A percentile compares a stretch with the other conserved stretches of the same genome.
phyloP scores from a whole-genome alignment of 2,329 filamentous ascomycete genomes.

The Epichloe gansuensis region DNA sequence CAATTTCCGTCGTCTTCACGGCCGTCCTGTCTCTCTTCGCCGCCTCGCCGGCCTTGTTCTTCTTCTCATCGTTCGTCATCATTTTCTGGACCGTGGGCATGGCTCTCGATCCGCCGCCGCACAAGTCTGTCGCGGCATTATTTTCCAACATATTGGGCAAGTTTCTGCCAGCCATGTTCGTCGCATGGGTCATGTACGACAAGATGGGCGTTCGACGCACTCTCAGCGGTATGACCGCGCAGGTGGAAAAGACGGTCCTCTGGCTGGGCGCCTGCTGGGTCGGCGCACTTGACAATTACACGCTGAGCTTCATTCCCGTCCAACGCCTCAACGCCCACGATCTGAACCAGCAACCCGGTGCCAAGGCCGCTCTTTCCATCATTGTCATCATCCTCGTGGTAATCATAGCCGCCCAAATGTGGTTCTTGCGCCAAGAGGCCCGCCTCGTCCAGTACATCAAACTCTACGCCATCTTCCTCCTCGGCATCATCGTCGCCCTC shows the following conservation, averaged over 20 bases:
- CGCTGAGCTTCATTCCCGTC: constrained; percentile 87
- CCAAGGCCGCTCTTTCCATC: constrained; percentile 66
- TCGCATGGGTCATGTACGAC: constrained; percentile 76
- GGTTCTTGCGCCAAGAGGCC: constrained; percentile 76
- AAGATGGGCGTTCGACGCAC: constrained; percentile 67
- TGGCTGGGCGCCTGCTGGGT: constrained; percentile 90
- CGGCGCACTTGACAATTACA: constrained; percentile 87
- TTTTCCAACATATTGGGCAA: constrained; percentile 69
- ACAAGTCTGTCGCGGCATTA: constrained; percentile 54
- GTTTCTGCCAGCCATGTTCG: constrained; percentile 78
- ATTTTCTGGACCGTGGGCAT: constrained; percentile 85
- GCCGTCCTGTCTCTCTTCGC: constrained; percentile 71
- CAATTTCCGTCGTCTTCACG: constrained; percentile 70
- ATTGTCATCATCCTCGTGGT: constrained; percentile 59
- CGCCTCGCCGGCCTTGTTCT: constrained; percentile 66
- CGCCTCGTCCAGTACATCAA: constrained; percentile 66
- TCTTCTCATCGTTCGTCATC: constrained; percentile 69
- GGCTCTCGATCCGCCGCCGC: constrained; percentile 72
- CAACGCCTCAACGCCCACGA: constrained; percentile 85
- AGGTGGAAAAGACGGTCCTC: constrained; percentile 79
- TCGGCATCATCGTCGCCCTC: constrained; percentile 57
- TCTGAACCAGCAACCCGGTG: constrained; percentile 78
- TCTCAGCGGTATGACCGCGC: constrained; percentile 60
- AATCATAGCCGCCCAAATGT: constrained; percentile 66
- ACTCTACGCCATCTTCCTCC: constrained; percentile 59